phyloP scores from a whole-genome alignment of 2,329 filamentous ascomycete genomes.

The Canariomyces notabilis region DNA sequence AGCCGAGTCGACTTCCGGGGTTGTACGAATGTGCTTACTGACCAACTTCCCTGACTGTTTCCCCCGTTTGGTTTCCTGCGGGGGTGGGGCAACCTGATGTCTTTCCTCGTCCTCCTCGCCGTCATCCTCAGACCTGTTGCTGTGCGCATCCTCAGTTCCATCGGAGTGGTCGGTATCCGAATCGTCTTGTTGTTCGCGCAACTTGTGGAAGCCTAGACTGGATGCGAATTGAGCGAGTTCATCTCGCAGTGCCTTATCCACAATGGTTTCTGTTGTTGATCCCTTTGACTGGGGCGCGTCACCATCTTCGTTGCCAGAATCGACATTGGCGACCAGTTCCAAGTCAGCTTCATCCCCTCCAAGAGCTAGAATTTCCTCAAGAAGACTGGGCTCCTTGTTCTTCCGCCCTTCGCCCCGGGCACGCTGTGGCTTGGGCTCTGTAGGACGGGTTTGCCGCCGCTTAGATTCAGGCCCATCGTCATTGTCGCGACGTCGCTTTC shows the following conservation, averaged over 20 bases:
- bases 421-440: slow-evolving; percentile 26
- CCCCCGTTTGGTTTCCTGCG: slow-evolving; percentile 26
- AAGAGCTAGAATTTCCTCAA: slow-evolving; percentile 60
- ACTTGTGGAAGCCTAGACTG: slow-evolving; percentile 44
- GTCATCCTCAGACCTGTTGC: slow-evolving; percentile 28
- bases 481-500: slow-evolving; percentile 35
- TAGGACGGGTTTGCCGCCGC: slow-evolving; percentile 28
- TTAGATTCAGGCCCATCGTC: slow-evolving; percentile 28
- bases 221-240: slow-evolving; percentile 50
- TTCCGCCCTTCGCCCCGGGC: slow-evolving; percentile 12
- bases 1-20: neutral
- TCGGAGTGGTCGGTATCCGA: slow-evolving; percentile 27
- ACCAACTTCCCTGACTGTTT: slow-evolving; percentile 34
- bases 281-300: slow-evolving; percentile 27
- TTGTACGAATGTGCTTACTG: slow-evolving; percentile 34
- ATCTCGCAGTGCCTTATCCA: slow-evolving; percentile 35
- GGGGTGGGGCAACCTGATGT: slow-evolving; percentile 23
- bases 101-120: slow-evolving; percentile 32
- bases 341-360: slow-evolving; percentile 62
- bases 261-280: slow-evolving; percentile 13
- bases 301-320: slow-evolving; percentile 45
- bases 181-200: slow-evolving; percentile 36
- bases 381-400: slow-evolving; percentile 32
- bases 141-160: slow-evolving; percentile 27
- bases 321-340: slow-evolving; percentile 52